Base-by-base conservation (phyloP, 179 eudicot genomes). In the Pouteria campechiana region DNA sequence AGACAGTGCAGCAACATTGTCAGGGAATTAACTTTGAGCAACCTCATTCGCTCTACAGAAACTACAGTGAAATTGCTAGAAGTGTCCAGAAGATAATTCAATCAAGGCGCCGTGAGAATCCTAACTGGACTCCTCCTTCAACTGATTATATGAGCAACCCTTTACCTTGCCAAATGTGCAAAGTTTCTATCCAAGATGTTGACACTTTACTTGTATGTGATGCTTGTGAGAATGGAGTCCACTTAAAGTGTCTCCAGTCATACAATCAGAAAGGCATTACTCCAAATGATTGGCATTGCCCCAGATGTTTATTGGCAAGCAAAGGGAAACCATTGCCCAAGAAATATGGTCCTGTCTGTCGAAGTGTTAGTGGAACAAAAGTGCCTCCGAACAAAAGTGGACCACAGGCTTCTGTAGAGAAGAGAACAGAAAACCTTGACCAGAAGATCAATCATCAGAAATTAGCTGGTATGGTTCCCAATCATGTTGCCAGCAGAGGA, bases 271-370 rank as follows among this genome's bases (percentile, higher is more conserved):
- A 79, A 68, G 75, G 69, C 37, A 58, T 82, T 46, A 79, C 89
- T 44, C 75, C 70, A 74, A 79, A 68, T 17, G 99, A 92, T 52
- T 92, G 99, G 99, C 92, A 82, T 52, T 92, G 99, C 55, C 76
- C 70, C 28, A 77, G 75, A 73, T 92, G 99, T 67, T 54, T 87
- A 69, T 35, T 73, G 6, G 41, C 78, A 63, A 79, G 67, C 70
- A 67, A 61, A 64, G 94, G 94, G 43, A 92, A 92, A 54, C 85
- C 85, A 15, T 69, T 82, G 51, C 96, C 96, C 40, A 96, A 94
- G 35, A 92, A 87, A 58, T 92, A 90, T 61, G 98, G 99, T 18
- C 98, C 95, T 68, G 95, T 90, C 44, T 76, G 81, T 42, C 75
- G 99, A 60, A 92, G 80, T 63, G 52, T 57, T 54, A 72, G 54